Conservation (phyloP, 1,284 basidiomycete species). For the Pseudozyma sp. region DNA sequence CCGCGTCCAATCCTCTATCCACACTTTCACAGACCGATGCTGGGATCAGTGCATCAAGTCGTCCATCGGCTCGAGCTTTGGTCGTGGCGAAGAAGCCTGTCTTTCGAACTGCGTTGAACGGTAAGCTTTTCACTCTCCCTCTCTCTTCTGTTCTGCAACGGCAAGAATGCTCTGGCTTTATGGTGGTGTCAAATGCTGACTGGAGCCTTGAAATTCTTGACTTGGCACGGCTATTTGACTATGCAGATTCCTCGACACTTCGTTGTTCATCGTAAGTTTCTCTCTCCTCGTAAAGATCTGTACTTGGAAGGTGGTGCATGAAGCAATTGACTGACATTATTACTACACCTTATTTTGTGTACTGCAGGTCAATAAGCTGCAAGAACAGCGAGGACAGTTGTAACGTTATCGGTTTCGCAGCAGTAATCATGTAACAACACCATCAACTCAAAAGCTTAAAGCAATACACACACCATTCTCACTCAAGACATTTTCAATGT, state of each 20-base stretch:
- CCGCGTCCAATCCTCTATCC: slow-evolving; percentile 75
- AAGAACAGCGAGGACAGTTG: slow-evolving; percentile 70
- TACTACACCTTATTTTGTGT: too few relatives aligned
- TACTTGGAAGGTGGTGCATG: background rate
- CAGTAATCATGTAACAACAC: slow-evolving; percentile 27
- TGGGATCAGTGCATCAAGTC: slow-evolving; percentile 82
- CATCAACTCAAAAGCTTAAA: slow-evolving; percentile 5
- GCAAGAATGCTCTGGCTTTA: too few relatives aligned
- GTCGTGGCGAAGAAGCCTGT: slow-evolving; percentile 84
- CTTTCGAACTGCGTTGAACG: slow-evolving; percentile 90
- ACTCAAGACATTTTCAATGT: background rate
- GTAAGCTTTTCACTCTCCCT: too few relatives aligned
- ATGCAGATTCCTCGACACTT: slow-evolving; percentile 94
- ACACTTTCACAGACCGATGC: slow-evolving; percentile 69
- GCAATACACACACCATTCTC: slow-evolving; percentile 21
- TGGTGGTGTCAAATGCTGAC: too few relatives aligned
- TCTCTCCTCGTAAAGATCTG: background rate
- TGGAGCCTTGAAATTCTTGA: too few relatives aligned
- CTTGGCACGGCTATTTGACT: too few relatives aligned
- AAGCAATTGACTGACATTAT: too few relatives aligned
- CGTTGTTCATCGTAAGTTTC: slow-evolving; percentile 69
- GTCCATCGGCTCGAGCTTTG: slow-evolving; percentile 84
- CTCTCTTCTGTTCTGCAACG: too few relatives aligned
- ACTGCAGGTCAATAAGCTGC: slow-evolving; percentile 77
- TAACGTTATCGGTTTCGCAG: slow-evolving; percentile 1